phyloP scores from a whole-genome alignment of 306 rosid species.

The Sicyos edulis region DNA sequence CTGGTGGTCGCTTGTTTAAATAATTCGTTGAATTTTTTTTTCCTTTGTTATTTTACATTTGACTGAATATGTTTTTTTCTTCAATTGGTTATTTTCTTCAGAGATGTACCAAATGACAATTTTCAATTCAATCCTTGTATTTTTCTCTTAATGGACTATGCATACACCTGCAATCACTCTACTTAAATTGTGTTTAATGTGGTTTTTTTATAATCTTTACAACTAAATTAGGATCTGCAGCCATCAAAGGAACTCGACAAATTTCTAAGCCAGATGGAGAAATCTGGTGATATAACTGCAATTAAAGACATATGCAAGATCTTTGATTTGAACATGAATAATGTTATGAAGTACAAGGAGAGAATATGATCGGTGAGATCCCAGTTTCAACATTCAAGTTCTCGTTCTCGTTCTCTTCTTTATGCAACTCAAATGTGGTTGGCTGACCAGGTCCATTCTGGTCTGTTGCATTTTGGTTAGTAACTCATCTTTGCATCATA shows the following conservation, averaged over 20 bases:
- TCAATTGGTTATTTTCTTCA: not conserved
- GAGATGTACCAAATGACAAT: not conserved
- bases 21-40: not conserved
- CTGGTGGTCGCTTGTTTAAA: not conserved
- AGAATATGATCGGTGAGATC: conserved; percentile 16
- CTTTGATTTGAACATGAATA: conserved; percentile 49
- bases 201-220: not conserved
- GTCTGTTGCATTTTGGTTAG: not conserved
- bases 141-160: not conserved
- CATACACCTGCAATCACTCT: not conserved
- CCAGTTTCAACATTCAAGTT: not conserved
- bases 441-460: not conserved
- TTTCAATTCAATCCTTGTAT: conserved; percentile 3
- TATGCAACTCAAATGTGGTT: not conserved
- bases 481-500: not conserved
- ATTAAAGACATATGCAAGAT: conserved; percentile 55
- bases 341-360: conserved; percentile 54
- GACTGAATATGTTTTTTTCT: not conserved
- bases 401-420: conserved; percentile 2
- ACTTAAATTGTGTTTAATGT: not conserved
- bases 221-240: conserved; percentile 44
- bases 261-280: conserved; percentile 30
- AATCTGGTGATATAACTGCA: conserved; percentile 29
- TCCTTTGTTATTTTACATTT: not conserved
- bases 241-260: conserved; percentile 63